Base-by-base conservation (phyloP, 345 rosid species). In the Brassica napus region DNA sequence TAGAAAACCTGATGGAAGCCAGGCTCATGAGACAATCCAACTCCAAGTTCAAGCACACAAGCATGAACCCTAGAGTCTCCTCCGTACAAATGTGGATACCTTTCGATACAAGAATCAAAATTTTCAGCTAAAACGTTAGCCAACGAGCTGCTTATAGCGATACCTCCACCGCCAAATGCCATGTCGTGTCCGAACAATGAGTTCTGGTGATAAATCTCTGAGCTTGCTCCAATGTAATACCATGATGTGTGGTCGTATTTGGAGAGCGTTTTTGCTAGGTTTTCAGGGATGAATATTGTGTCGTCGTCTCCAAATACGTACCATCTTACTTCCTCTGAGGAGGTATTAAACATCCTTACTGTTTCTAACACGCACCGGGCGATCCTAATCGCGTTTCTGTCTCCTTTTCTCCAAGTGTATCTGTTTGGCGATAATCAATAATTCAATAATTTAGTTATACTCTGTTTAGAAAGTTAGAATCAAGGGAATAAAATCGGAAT, bases 71-170 rank as follows among this genome's bases (percentile, higher is more conserved):
- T 83, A 14, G 91, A 78, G 74, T 92, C 98, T 12, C 95, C 90
- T 55, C 97, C 97, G 55, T 92, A 92, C 23, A 94, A 87, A 88
- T 90, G 97, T 18, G 92, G 92, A 71, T 92, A 91, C 10, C 98
- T 71, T 71, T 87, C 83, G 12, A 92, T 85, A 71, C 98, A 94
- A 5, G 95, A 87, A 86, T 94, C 97, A 0, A 91, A 83, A 23
- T 85, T 84, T 57, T 85, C 88, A 0, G 95, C 92, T 65, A 94
- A 70, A 69, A 86, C 89, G 71, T 82, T 81, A 23, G 98, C 98
- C 39, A 94, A 82, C 2, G 98, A 87, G 77, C 85, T 85, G 65
- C 98, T 94, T 47, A 92, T 75, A 14, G 94, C 97, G 9, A 85
- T 87, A 5, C 98, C 98, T 5, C 83, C 95, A 16, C 98, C 97